Base-by-base conservation (phyloP, 1,284 basidiomycete species). In the Laetiporus sulphureus region DNA sequence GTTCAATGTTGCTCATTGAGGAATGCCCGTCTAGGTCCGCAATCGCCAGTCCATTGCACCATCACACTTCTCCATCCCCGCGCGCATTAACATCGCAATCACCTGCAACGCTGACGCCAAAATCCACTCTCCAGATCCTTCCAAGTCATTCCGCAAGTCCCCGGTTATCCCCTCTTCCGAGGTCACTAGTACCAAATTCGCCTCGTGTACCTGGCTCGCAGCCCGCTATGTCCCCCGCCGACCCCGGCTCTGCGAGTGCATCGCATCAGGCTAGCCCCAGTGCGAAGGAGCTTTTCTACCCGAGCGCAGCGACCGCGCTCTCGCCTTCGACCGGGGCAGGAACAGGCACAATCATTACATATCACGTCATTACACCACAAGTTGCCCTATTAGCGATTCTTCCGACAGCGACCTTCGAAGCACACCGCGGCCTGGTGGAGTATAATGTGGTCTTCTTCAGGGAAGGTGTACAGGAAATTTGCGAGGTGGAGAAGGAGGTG, bases 391-490 rank as follows among this genome's bases (percentile, higher is more conserved):
- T 97, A 34, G 84, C 87, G 2, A 66, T 95, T 35, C 62, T 96
- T 11, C 84, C 89, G 15, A 88, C 90, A 1, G 71, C 78, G 32
- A 81, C 89, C 13, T 92, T 83, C 58, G 83, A 91, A 42, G 73
- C 76, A 41, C 73, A 85, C 47, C 70, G 88, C 18, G 91, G 90
- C 13, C 69, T 94, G 47, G 77, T 97, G 32, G 93, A 97, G 61
- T 95, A 91, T 64, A 98, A 98, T 55, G 82, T 97, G 4, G 84
- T 91, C 16, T 91, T 88, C 62, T 85, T 97, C 61, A 65, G 84
- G 46, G 81, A 88, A 58, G 84, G 84, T 1, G 75, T 83, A 42
- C 77, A 82, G 61, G 85, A 87, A 62, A 86, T 88, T 32, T 81
- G 76, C 51, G 72, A 77, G 42, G 78, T 83, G 8, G 85, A 87